Conservation (phyloP, 768 basidiomycete species). For the Podaxis pistillaris region DNA sequence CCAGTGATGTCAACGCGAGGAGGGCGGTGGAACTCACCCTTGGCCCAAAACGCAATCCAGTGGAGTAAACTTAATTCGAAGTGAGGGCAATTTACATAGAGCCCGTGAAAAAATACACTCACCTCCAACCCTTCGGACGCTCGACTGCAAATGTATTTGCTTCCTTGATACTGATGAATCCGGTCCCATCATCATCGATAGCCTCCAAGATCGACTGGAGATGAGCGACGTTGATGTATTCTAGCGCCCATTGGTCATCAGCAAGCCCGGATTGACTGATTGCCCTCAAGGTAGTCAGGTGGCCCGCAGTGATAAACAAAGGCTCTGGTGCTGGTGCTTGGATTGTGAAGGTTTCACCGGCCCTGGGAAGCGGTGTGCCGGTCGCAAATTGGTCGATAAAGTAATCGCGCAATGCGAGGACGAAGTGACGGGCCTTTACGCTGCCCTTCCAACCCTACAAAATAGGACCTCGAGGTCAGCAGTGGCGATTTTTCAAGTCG, state of each 20-base stretch:
- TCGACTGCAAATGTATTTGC: slow-evolving; percentile 30
- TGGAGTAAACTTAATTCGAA: slow-evolving; percentile 17
- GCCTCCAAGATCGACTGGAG: slow-evolving; percentile 36
- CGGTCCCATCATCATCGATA: slow-evolving; percentile 39
- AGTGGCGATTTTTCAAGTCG: neutral
- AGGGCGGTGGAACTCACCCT: slow-evolving; percentile 13
- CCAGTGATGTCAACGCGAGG: neutral
- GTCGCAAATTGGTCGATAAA: slow-evolving; percentile 25
- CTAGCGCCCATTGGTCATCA: slow-evolving; percentile 30
- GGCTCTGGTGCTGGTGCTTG: neutral
- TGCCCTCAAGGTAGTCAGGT: neutral
- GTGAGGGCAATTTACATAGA: neutral
- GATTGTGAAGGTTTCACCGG: neutral
- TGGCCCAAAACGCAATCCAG: slow-evolving; percentile 29
- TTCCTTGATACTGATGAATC: slow-evolving; percentile 34
- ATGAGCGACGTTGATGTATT: slow-evolving; percentile 30
- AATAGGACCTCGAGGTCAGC: neutral
- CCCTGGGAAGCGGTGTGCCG: neutral
- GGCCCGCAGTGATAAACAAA: no score
- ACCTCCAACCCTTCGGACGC: slow-evolving; percentile 30
- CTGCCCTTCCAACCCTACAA: slow-evolving; percentile 48
- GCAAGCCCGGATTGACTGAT: slow-evolving; percentile 7
- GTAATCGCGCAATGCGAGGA: slow-evolving; percentile 40
- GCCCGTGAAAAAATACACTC: neutral
- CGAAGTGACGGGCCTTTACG: slow-evolving; percentile 52